Percentiles rank a stretch among this genome's conserved stretches.
Evolutionary conservation across 2,329 filamentous ascomycete genomes (phyloP).

Genomic region (Claviceps maximensis): DNA sequence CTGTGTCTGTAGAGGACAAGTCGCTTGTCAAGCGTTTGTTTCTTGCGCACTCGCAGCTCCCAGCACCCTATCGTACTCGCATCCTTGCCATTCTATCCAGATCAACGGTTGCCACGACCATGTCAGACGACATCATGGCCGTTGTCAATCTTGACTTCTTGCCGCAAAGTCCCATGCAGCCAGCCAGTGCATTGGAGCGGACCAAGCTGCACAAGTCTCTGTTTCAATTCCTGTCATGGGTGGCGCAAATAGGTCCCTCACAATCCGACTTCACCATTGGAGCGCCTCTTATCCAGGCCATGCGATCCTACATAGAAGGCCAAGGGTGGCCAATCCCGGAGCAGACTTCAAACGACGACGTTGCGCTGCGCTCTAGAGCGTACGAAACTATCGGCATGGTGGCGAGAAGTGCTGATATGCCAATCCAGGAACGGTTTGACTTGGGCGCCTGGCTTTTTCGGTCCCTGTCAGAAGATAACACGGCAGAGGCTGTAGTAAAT

Average conservation of each 20-base stretch:
- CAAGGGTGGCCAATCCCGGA: conserved; percentile 71
- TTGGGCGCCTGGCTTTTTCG: conserved; percentile 64
- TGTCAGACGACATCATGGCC: conserved; percentile 52
- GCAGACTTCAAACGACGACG: conserved; percentile 43
- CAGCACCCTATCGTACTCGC: conserved; percentile 61
- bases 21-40: conserved; percentile 54
- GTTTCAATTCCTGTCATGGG: conserved; percentile 78
- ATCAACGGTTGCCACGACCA: conserved; percentile 59
- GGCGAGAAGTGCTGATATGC: conserved; percentile 48
- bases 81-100: conserved; percentile 65
- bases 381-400: conserved; percentile 87
- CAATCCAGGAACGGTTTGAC: conserved; percentile 39
- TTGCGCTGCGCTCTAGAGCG: conserved; percentile 60
- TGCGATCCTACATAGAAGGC: conserved; percentile 60
- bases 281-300: conserved; percentile 49
- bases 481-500: conserved; percentile 64
- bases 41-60: conserved; percentile 57
- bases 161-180: conserved; percentile 18
- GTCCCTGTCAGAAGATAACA: conserved; percentile 68
- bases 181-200: conserved; percentile 53
- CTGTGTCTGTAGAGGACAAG: conserved; percentile 59
- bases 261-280: conserved; percentile 52
- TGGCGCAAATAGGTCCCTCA: conserved; percentile 57
- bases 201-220: conserved; percentile 70
- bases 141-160: conserved; percentile 56